Conservation (phyloP, 2,329 filamentous ascomycete genomes). For the Akanthomyces dipterigenus region DNA sequence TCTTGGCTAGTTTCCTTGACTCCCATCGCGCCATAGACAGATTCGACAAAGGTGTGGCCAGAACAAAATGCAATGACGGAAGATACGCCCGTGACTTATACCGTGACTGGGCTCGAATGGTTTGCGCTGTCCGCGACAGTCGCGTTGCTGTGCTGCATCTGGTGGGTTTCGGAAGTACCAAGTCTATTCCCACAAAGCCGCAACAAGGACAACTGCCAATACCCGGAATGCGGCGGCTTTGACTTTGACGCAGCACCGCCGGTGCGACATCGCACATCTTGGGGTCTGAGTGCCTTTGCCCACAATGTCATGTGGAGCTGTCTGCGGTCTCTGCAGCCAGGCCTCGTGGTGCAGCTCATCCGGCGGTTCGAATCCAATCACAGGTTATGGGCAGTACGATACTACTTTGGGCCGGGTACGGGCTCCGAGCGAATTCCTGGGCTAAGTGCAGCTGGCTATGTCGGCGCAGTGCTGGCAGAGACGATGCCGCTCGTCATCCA, state of each 20-base stretch:
- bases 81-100: background rate
- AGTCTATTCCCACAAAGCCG: background rate
- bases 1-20: background rate
- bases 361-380: background rate
- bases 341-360: conserved; percentile 1
- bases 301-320: conserved; percentile 8
- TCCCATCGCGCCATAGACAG: background rate
- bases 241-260: background rate
- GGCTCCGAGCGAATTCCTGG: background rate
- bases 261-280: background rate
- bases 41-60: background rate
- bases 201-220: background rate
- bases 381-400: conserved; percentile 1
- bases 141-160: background rate
- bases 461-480: background rate
- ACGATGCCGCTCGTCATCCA: background rate
- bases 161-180: background rate
- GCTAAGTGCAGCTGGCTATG: background rate
- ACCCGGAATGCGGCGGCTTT: background rate
- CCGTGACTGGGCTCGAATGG: background rate
- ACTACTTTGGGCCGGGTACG: conserved; percentile 4
- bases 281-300: background rate
- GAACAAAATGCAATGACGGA: background rate
- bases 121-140: background rate
- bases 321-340: conserved; percentile 6